Base-by-base conservation (phyloP, 2,329 filamentous ascomycete species). In the Beauveria sp. region DNA sequence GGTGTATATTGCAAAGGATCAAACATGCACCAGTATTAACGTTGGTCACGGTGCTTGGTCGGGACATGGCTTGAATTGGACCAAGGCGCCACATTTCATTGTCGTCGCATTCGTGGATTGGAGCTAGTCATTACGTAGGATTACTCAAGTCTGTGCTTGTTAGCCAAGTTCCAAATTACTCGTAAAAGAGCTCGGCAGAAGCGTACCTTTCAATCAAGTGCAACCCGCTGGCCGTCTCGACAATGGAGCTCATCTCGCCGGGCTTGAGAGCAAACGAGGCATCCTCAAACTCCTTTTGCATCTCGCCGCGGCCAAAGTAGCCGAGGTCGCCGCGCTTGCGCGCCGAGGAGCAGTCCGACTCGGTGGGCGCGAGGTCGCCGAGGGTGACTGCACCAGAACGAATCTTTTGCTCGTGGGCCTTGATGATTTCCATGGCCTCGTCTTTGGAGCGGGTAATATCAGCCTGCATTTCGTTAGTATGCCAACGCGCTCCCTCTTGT, bases 261-360 rank as follows among this genome's bases (percentile, higher is more conserved):
- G 88, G 87, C 74, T 93, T 84, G 60, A 99, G 81, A n/a, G 84
- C 87, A 77, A 99, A 99, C 1, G 95, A 89, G 5, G 93, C 93
- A 61, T 97, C 91, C 77, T 99, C 95, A 71, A 99, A 99, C 77
- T 97, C 93, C n/a, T n/a, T 93, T 74, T 99, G 95, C 95, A 99
- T 99, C 70, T 98, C 93, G 30, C 92, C 91, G 69, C 84, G 87
- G 61, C 91, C 93, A 74, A 99, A 99, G 76, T 93, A 96, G 22
- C 95, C 95, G 78, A 99, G 78, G 73, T 99, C 95, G 62, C 95
- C 95, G 67, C 87, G 86, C 83, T 98, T 99, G 69, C 92, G 86
- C 34, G 95, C 93, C 69, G 92, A 97, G 75, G 90, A 96, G 78
- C 93, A 98, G 77, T 99, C 95, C 18, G 91, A 96, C 78, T 98